Percentiles rank a stretch among this genome's conserved stretches.
Evolutionary conservation across 257 asterid genomes (phyloP).

Genomic region (Fraxinus americana): DNA sequence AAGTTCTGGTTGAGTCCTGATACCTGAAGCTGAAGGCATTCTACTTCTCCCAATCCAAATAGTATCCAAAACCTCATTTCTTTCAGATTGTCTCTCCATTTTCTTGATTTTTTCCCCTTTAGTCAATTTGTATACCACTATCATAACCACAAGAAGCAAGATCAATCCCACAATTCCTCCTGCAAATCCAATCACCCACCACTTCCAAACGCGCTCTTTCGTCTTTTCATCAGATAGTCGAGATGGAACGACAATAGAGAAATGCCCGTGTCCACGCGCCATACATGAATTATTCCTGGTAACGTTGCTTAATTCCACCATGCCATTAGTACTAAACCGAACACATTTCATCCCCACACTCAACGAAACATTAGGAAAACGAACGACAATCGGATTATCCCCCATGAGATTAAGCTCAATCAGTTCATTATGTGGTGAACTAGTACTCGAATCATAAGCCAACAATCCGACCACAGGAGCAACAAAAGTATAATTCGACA

Average conservation of each 20-base stretch:
- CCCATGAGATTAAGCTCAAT: conserved; percentile 35
- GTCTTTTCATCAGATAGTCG: background rate
- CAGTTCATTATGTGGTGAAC: conserved; percentile 18
- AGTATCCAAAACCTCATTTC: conserved; percentile 58
- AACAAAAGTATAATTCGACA: conserved; percentile 50
- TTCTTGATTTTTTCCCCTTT: conserved; percentile 33
- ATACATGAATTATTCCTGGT: conserved; percentile 37
- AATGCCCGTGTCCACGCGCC: conserved; percentile 58
- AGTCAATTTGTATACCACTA: conserved; percentile 30
- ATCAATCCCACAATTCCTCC: conserved; percentile 49
- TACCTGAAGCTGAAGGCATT: conserved; percentile 76
- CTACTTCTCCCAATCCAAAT: conserved; percentile 78
- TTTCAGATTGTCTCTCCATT: conserved; percentile 71
- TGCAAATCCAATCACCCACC: conserved; percentile 68
- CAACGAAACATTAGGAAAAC: conserved; percentile 36
- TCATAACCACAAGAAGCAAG: conserved; percentile 32
- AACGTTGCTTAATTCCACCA: conserved; percentile 53
- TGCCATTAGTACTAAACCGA: conserved; percentile 45
- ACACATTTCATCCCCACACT: conserved; percentile 47
- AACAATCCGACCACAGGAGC: conserved; percentile 74
- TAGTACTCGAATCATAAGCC: conserved; percentile 49
- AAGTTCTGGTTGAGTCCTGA: conserved; percentile 81
- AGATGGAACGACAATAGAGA: conserved; percentile 58
- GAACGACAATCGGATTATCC: conserved; percentile 42
- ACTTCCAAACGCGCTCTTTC: conserved; percentile 30